phyloP scores from a whole-genome alignment of 495 filamentous ascomycete genomes.

The Parathielavia appendiculata region DNA sequence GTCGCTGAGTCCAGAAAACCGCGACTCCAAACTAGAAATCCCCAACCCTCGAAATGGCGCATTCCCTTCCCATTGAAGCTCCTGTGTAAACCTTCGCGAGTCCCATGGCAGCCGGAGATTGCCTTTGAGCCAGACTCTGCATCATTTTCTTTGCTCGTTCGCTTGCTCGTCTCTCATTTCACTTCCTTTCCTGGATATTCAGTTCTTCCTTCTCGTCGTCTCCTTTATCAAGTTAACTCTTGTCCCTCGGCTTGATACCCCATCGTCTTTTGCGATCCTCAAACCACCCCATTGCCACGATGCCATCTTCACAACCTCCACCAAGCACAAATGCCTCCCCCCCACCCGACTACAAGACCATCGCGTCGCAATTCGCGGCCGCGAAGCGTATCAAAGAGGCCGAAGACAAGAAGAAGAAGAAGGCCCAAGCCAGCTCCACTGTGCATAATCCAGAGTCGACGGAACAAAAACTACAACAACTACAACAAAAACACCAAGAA shows the following conservation, averaged over 20 bases:
- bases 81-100: not conserved
- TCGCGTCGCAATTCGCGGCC: conserved; percentile 44
- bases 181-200: not conserved
- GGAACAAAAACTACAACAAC: not conserved
- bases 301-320: conserved; percentile 24
- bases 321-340: conserved; percentile 25
- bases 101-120: conserved; percentile 17
- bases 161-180: not conserved
- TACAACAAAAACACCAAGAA: conserved; percentile 1
- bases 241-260: not conserved
- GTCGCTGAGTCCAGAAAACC: conserved; percentile 7
- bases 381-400: conserved; percentile 44
- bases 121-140: conserved; percentile 14
- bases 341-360: conserved; percentile 37
- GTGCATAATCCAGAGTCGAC: too few relatives aligned
- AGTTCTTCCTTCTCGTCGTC: conserved; percentile 4
- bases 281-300: conserved; percentile 9
- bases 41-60: conserved; percentile 24
- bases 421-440: not conserved
- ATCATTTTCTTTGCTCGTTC: not conserved
- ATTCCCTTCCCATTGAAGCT: conserved; percentile 8
- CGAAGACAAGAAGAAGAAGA: not conserved
- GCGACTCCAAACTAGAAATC: not conserved
- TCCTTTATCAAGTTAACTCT: not conserved
- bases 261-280: too few relatives aligned